phyloP scores from a whole-genome alignment of 2,329 filamentous ascomycete genomes.

The Pyricularia sp. region DNA sequence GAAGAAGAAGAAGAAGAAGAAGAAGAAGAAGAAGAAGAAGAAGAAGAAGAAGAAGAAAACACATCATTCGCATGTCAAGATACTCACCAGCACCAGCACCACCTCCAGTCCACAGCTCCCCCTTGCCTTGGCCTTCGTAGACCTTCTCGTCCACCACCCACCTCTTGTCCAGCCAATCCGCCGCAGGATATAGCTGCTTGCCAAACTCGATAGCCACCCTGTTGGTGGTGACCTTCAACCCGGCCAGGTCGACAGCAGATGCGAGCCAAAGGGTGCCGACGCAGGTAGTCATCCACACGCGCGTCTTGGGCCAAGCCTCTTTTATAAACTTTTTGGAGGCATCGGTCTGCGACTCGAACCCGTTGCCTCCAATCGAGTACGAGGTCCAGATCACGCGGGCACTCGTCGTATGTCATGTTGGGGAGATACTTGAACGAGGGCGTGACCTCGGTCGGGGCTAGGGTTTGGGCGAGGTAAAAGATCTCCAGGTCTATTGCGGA shows the following conservation, averaged over 20 bases:
- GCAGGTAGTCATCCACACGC: slow-evolving; percentile 23
- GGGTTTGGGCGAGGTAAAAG: slow-evolving; percentile 22
- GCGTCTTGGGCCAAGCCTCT: slow-evolving; percentile 21
- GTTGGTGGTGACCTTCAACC: slow-evolving; percentile 25
- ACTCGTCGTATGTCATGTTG: slow-evolving; percentile 24
- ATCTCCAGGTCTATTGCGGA: slow-evolving; percentile 16
- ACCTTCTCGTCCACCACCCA: slow-evolving; percentile 24
- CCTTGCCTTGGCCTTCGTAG: slow-evolving; percentile 13
- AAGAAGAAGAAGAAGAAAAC: no score
- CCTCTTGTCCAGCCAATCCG: slow-evolving; percentile 23
- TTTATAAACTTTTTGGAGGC: slow-evolving; percentile 21
- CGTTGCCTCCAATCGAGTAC: slow-evolving; percentile 23
- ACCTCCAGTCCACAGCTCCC: slow-evolving; percentile 24
- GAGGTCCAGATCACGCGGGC: slow-evolving; percentile 26
- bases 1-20: background rate
- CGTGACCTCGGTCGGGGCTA: slow-evolving; percentile 18
- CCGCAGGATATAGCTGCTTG: slow-evolving; percentile 16
- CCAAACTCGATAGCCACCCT: slow-evolving; percentile 15
- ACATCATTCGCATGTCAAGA: no score
- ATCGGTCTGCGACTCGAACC: slow-evolving; percentile 16
- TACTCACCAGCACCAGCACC: slow-evolving; percentile 19
- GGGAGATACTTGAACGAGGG: slow-evolving; percentile 20
- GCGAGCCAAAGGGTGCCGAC: slow-evolving; percentile 25
- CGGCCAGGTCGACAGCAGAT: slow-evolving; percentile 20
- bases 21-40: background rate